Evolutionary conservation across 768 basidiomycete genomes (phyloP), one percentile per base, ranked within the genome.

Genomic region (Pulveroboletus sp.): DNA sequence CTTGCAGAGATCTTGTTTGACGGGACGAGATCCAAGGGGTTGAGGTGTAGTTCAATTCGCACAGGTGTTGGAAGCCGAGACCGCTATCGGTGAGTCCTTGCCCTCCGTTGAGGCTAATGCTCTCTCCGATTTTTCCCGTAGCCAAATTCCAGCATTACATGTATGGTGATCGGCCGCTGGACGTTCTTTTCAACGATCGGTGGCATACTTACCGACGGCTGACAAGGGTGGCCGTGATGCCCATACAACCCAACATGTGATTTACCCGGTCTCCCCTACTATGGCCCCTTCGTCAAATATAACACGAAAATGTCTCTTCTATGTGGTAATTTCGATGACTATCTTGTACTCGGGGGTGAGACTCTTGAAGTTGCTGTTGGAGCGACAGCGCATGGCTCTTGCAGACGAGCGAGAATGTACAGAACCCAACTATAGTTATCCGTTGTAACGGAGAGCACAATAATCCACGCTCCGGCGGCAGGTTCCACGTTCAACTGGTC

Each of bases 141-240:
- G 90, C 92, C 47, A 97, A 96, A 71, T 97, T 97, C 78, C 89
- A 90, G 64, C 83, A 86, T 24, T 97, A 97, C 61, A 85, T 93
- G 82, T 96, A 96, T 58, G 93, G 93, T 55, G 93, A 93, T 14
- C 74, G 93, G 38, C 93, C 93, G 30, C 29, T 54, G 86, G 93
- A 94, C 61, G 93, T 96, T 30, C 85, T 89, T 55, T 95, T 92
- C 80, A 96, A 95, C 65, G 90, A 93, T 62, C 83, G 92, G 57
- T 93, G 90, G 91, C 93, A 96, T 66, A 89, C 89, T 1, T 96
- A 4, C 86, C 89, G 1, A 82, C 85, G 13, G 86, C 93, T 32
- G 93, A 91, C 1, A 93, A 91, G 67, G 93, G 93, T 34, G 87
- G 87, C 4, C 85, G 69, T 83, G 34, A 78, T 77, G 30, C 74